Base-by-base conservation (phyloP, 2,329 filamentous ascomycete genomes). In the Hirsutella minnesotensis region DNA sequence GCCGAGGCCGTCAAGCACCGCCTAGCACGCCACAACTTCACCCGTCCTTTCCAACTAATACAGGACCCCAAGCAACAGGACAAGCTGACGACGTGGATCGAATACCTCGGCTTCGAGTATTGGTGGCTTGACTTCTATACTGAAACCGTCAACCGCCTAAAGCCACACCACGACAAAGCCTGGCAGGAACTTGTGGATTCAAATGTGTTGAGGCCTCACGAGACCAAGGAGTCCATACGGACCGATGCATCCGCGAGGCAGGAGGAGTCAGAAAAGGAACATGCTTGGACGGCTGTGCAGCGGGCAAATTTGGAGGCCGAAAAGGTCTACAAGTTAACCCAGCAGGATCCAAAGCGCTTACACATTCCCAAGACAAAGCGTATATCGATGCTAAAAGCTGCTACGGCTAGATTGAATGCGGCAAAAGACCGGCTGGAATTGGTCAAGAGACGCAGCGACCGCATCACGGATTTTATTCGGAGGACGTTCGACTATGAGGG, bases 21-120 rank as follows among this genome's bases (percentile, higher is more conserved):
- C 9, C 52, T 63, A 5, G 42, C 41, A 12, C 41, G 49, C 30
- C 53, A 64, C 46, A 52, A 47, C 39, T 60, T 63, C 36, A 50
- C 44, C 1, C 53, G 48, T 41, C 29, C 47, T 9, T 59, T 62
- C 44, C 38, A 59, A 34, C 48, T 63, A 19, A 31, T 53, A 31
- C 38, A 58, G 39, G 54, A 60, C 41, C 52, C 52, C 2, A 47
- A 45, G 39, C 46, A 48, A 10, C 55, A 63, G 42, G 55, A 58
- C 42, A 50, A 53, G 41, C 41, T 61, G 40, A 53, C 57, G 21
- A 62, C 54, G 3, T 63, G 59, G 60, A 59, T 63, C 43, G 60
- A 64, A 45, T 64, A 59, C 47, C 54, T 64, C 21, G 47, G 43
- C 37, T 64, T 49, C 40, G 49, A 57, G 46, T 50, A 54, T 44